Percentiles rank a stretch among this genome's conserved stretches.
phyloP scores from a whole-genome alignment of 1,284 basidiomycete genomes.

The Trichosporon asahii region DNA sequence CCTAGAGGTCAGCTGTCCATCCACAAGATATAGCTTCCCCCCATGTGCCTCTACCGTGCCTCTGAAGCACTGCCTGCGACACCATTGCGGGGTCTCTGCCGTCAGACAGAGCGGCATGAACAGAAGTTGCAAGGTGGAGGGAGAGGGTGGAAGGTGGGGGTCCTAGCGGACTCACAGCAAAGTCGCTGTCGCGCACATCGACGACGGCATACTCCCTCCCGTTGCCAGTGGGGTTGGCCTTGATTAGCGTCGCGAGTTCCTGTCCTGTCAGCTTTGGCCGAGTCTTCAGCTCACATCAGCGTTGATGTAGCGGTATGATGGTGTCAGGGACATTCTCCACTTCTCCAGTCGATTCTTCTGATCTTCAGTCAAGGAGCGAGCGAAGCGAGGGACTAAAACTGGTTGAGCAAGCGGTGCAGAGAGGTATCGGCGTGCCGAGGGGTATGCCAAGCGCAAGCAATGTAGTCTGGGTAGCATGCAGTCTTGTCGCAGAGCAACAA shows the following conservation, averaged over 20 bases:
- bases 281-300: slow-evolving; percentile 33
- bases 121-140: too few relatives aligned
- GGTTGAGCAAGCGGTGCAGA: too few relatives aligned
- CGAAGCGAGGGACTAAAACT: too few relatives aligned
- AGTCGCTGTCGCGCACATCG: slow-evolving; percentile 51
- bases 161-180: slow-evolving; percentile 35
- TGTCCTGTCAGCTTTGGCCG: slow-evolving; percentile 15
- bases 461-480: not conserved
- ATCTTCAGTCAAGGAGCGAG: not conserved
- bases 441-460: too few relatives aligned
- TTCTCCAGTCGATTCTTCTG: not conserved
- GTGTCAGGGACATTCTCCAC: slow-evolving; percentile 41
- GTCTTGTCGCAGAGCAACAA: not conserved
- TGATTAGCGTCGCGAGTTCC: slow-evolving; percentile 49
- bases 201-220: slow-evolving; percentile 43
- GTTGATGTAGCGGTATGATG: slow-evolving; percentile 46
- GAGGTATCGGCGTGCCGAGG: too few relatives aligned
- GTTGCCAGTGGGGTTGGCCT: slow-evolving; percentile 31
- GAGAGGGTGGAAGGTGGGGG: too few relatives aligned
- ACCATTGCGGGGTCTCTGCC: too few relatives aligned
- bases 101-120: too few relatives aligned
- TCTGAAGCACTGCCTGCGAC: too few relatives aligned
- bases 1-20: slow-evolving; percentile 31
- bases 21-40: too few relatives aligned
- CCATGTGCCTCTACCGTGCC: too few relatives aligned